Conservation (phyloP, 75 land plant species). For the Gnetum montanum region DNA sequence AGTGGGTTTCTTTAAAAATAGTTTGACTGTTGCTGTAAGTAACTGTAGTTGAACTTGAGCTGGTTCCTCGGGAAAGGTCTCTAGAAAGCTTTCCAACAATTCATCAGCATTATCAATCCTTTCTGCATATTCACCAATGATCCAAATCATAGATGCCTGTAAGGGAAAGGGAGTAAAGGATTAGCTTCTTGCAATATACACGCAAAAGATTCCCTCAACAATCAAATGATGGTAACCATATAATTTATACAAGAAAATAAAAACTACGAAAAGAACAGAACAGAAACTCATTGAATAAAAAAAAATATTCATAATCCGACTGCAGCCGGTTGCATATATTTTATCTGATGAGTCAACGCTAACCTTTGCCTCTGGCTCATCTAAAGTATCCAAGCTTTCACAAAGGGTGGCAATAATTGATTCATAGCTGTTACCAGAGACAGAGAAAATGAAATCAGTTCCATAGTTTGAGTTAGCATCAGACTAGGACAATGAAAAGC, state of each 20-base stretch:
- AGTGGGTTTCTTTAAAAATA: conserved; percentile 96
- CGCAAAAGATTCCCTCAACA: not conserved
- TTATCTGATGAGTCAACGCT: too few relatives aligned
- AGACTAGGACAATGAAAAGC: not conserved
- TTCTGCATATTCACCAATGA: conserved; percentile 99
- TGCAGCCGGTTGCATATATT: too few relatives aligned
- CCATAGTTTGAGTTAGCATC: not conserved
- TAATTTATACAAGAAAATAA: too few relatives aligned
- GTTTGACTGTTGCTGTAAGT: conserved; percentile 94
- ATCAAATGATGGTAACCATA: too few relatives aligned
- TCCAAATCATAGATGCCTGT: conserved; percentile 99
- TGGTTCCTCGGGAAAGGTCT: conserved; percentile 97
- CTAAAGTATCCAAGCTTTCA: conserved; percentile 95
- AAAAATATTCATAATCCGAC: too few relatives aligned
- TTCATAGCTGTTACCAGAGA: conserved; percentile 65
- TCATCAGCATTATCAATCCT: conserved; percentile 99
- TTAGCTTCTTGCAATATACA: conserved; percentile 4
- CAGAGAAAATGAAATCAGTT: not conserved
- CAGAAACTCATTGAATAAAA: too few relatives aligned
- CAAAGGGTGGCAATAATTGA: conserved; percentile 99
- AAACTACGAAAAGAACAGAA: too few relatives aligned
- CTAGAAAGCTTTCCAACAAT: conserved; percentile 92
- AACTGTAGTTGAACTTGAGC: conserved; percentile 94
- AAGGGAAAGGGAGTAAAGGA: too few relatives aligned
- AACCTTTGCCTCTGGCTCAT: conserved; percentile 99